Percentiles rank a stretch among this genome's conserved stretches.
phyloP scores from a whole-genome alignment of 2,329 filamentous ascomycete genomes.

The Epichloe aotearoae region DNA sequence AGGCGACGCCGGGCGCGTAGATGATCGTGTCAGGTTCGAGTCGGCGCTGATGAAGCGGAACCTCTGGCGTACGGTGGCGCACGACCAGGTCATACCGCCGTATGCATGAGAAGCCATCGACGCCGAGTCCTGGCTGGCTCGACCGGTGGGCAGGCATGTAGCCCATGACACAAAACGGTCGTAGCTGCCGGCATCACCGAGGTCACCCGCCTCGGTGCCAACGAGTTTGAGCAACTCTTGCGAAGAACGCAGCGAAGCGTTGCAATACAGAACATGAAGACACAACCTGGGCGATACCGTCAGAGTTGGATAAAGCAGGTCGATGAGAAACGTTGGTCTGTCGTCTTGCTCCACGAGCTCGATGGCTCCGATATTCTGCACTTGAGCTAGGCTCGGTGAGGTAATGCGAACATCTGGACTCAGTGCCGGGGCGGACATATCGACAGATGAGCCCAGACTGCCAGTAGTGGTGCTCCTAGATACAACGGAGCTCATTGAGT shows the following conservation, averaged over 20 bases:
- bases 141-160: slow-evolving; percentile 38
- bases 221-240: slow-evolving; percentile 43
- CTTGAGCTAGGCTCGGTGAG: slow-evolving; percentile 32
- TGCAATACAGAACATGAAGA: slow-evolving; percentile 54
- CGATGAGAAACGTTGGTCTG: slow-evolving; percentile 63
- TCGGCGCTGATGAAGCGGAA: slow-evolving; percentile 55
- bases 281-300: slow-evolving; percentile 30
- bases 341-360: slow-evolving; percentile 68
- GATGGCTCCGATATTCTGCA: slow-evolving; percentile 50
- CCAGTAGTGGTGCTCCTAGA: slow-evolving; percentile 39
- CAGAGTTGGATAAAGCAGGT: slow-evolving; percentile 47
- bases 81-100: slow-evolving; percentile 56
- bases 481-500: slow-evolving; percentile 30
- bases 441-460: slow-evolving; percentile 40
- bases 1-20: slow-evolving; percentile 26
- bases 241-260: slow-evolving; percentile 49
- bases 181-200: slow-evolving; percentile 34
- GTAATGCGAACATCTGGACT: slow-evolving; percentile 38
- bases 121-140: slow-evolving; percentile 35
- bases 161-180: slow-evolving; percentile 58
- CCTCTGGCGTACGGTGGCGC: slow-evolving; percentile 53
- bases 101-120: slow-evolving; percentile 44
- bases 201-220: slow-evolving; percentile 32
- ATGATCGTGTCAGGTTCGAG: slow-evolving; percentile 15
- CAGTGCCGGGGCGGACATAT: slow-evolving; percentile 33